Evolutionary conservation across 345 rosid genomes (phyloP).

Genomic region (Eucalyptus melliodora): DNA sequence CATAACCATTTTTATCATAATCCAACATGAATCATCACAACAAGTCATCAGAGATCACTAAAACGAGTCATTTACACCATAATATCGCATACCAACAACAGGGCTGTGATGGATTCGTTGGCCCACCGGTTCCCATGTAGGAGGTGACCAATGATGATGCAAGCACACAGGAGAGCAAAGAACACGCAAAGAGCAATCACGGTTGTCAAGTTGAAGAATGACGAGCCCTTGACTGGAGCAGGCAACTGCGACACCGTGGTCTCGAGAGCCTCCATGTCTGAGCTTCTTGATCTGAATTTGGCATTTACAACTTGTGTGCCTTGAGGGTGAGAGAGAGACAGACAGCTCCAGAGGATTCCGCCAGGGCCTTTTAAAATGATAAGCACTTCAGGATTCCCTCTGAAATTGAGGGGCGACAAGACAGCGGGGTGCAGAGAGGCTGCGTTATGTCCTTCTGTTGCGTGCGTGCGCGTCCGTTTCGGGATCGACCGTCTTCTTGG

Average conservation of each 20-base stretch:
- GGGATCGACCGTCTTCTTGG: neutral
- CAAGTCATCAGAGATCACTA: neutral
- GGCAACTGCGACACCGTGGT: neutral
- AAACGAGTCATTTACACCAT: neutral
- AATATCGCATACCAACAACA: conserved; percentile 26
- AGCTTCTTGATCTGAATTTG: neutral
- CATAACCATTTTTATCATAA: neutral
- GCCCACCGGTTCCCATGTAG: conserved; percentile 71
- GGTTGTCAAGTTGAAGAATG: conserved; percentile 16
- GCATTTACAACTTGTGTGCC: neutral
- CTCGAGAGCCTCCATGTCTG: conserved; percentile 19
- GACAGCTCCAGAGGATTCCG: neutral
- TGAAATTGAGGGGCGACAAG: neutral
- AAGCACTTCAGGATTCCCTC: neutral
- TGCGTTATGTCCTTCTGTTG: neutral
- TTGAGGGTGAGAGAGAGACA: neutral
- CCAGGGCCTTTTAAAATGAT: neutral
- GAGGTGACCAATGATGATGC: conserved; percentile 53
- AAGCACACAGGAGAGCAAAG: conserved; percentile 52
- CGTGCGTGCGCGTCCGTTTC: neutral
- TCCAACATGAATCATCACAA: neutral
- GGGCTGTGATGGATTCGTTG: conserved; percentile 60
- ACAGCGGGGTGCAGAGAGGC: neutral
- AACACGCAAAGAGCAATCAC: conserved; percentile 38
- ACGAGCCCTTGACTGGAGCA: neutral